Evolutionary conservation across 768 basidiomycete genomes (phyloP).

Genomic region (Mrakia frigida): DNA sequence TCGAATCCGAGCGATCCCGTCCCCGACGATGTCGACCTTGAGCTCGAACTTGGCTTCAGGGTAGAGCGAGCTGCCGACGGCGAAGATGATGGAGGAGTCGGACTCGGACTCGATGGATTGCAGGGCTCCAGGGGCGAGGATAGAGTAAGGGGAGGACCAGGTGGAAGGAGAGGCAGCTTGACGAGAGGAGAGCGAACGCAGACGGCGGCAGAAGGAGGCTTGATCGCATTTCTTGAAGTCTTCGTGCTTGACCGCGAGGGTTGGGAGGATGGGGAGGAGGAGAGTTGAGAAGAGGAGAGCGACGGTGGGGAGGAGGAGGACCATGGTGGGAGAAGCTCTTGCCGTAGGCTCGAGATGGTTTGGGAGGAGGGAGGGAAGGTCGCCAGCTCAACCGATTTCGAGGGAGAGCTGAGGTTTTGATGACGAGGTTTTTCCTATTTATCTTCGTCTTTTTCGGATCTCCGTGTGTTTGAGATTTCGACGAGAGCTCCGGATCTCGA

Average conservation of each 20-base stretch:
- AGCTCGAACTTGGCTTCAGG: slow-evolving; percentile 76
- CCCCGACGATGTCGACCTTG: slow-evolving; percentile 70
- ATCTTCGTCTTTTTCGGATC: too few species aligned
- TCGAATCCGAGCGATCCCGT: slow-evolving; percentile 68
- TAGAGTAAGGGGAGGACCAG: slow-evolving; percentile 84
- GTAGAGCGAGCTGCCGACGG: slow-evolving; percentile 74
- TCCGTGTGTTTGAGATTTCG: too few species aligned
- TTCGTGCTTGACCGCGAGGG: slow-evolving; percentile 50
- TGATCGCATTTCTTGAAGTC: slow-evolving; percentile 96
- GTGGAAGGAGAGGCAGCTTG: slow-evolving; percentile 50
- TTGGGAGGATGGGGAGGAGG: background rate
- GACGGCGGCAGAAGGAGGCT: slow-evolving; percentile 88
- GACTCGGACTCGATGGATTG: slow-evolving; percentile 9
- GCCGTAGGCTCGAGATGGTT: slow-evolving; percentile 15
- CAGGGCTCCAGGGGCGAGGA: slow-evolving; percentile 53
- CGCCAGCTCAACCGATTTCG: background rate
- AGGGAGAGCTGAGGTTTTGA: background rate
- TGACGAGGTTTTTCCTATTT: too few species aligned
- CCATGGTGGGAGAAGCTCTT: slow-evolving; percentile 6
- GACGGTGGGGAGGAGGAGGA: background rate
- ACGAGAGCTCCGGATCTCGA: too few species aligned
- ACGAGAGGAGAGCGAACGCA: slow-evolving; percentile 73
- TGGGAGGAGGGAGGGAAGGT: background rate
- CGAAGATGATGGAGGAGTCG: slow-evolving; percentile 45
- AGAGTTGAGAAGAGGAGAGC: slow-evolving; percentile 12